Evolutionary conservation across 2,329 filamentous ascomycete genomes (phyloP), one percentile per base, ranked within the genome.

Genomic region (Beauveria sp.): DNA sequence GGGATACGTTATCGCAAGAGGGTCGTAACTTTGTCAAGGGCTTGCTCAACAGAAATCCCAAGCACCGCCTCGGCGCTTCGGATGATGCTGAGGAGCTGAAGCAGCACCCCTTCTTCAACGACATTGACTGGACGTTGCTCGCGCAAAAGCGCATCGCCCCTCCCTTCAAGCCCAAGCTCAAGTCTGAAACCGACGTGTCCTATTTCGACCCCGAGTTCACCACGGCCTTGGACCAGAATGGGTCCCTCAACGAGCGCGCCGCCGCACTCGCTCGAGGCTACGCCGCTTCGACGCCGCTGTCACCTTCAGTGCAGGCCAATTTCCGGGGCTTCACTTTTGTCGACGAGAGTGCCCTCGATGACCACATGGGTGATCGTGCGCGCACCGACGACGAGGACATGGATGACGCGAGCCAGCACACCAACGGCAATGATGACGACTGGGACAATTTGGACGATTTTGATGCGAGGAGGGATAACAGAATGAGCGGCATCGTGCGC

Each of bases 151-250:
- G 95, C 62, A 91, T 97, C 64, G 91, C 93, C 12, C 95, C 95
- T 8, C 95, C 95, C 0, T 99, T 99, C 81, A 98, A 97, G 80
- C 95, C 95, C 8, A 96, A 96, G 76, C 82, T 99, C 71, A 96
- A 96, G 81, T 95, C 90, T 16, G 92, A 96, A 73, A 91, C 93
- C 3, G 95, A 99, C 68, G 96, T 96, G 1, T 97, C 93, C 50
- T 98, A 99, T 76, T 99, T 99, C 71, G 95, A 99, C 69, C 95
- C 95, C 0, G 95, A 98, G 73, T 99, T 99, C 73, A 99, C 95
- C 58, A 97, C 95, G 66, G 95, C 95, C 6, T 78, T 98, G 62
- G 91, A 93, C 69, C 90, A 88, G 63, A 91, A 91, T 59, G 86
- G 89, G 1, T 97, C 93, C 0, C 81, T 98, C 62, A 98, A 98